Evolutionary conservation across 192 early-diverging fungal genomes (phyloP), one percentile per base, ranked within the genome.

Genomic region (Mortierella alpina): DNA sequence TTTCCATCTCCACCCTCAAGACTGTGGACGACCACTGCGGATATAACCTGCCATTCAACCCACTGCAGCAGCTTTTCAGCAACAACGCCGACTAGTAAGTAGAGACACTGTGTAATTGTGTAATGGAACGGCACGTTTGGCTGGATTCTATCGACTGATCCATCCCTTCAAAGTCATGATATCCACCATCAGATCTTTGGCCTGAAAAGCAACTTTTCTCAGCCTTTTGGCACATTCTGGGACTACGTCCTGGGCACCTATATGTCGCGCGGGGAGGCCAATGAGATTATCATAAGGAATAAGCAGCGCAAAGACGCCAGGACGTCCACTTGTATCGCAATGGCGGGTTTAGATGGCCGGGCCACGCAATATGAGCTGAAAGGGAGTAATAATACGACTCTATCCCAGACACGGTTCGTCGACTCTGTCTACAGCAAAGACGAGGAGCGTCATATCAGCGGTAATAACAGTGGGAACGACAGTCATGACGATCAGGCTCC

Each of bases 1-100:
- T 90, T 84, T 82, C 82, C 42, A 84, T 94, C 61, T 87, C 91
- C 1, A 93, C 93, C 10, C 63, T 94, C 9, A 94, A 94, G 68
- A 94, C 93, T 44, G 90, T 94, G 10, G 92, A 94, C 68, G 93
- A 94, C 73, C 93, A 95, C 75, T 92, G 92, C 70, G 92, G 92
- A n/a, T 95, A 93, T 75, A 84, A 85, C n/a, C 81, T 91, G 64
- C 92, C 93, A 45, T 94, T 88, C 84, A 86, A 91, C 64, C 91
- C 92, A 18, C 67, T 93, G 4, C 86, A 91, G 66, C 64, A 75
- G 18, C 68, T 93, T 15, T 93, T 92, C 77, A 66, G 82, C 14
- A 95, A 95, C 64, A 92, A 92, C 75, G 88, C 89, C 5, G 75
- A 60, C 44, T 94, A 92, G 85, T 92, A 92, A 84, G 91, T 88